A percentile compares a stretch with the other conserved stretches of the same genome.
These are phyloP conservation scores for Aspergillus sergii DNA, from an alignment of 2,329 filamentous ascomycete genomes.

Conservation along the genomic window DNA sequence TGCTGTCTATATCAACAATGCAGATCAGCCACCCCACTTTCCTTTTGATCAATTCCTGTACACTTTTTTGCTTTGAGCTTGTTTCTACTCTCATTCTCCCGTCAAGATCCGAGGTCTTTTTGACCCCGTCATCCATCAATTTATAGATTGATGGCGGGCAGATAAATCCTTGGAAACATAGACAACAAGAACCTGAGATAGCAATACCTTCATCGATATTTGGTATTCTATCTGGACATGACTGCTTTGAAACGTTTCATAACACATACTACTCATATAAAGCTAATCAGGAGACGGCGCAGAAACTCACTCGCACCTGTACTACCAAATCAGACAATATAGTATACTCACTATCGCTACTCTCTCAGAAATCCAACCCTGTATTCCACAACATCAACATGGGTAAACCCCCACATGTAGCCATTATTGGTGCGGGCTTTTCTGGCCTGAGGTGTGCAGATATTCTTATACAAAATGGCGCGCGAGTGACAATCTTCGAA, in stretches of 20 bases:
- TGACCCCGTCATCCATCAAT: too few species aligned
- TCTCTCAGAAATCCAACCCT: background rate
- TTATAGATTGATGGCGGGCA: too few species aligned
- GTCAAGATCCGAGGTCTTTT: too few species aligned
- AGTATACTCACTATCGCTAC: background rate
- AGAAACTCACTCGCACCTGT: too few species aligned
- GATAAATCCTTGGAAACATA: too few species aligned
- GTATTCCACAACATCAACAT: constrained; percentile 19
- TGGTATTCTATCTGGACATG: too few species aligned
- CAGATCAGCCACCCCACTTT: background rate
- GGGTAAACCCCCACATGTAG: constrained; percentile 52
- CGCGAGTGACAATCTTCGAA: constrained; percentile 62
- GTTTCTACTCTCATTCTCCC: background rate
- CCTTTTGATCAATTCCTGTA: background rate
- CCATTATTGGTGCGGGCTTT: constrained; percentile 63
- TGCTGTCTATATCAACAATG: background rate
- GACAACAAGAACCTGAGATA: too few species aligned
- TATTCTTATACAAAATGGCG: constrained; percentile 57
- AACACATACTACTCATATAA: too few species aligned
- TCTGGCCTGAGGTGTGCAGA: constrained; percentile 63
- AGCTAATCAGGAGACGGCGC: too few species aligned
- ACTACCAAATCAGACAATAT: too few species aligned
- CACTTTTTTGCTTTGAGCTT: background rate
- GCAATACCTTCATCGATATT: too few species aligned
- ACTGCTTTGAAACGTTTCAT: too few species aligned